Evolutionary conservation across 345 rosid genomes (phyloP), one percentile per base, ranked within the genome.

Genomic region (Pseudoturritis turrita): DNA sequence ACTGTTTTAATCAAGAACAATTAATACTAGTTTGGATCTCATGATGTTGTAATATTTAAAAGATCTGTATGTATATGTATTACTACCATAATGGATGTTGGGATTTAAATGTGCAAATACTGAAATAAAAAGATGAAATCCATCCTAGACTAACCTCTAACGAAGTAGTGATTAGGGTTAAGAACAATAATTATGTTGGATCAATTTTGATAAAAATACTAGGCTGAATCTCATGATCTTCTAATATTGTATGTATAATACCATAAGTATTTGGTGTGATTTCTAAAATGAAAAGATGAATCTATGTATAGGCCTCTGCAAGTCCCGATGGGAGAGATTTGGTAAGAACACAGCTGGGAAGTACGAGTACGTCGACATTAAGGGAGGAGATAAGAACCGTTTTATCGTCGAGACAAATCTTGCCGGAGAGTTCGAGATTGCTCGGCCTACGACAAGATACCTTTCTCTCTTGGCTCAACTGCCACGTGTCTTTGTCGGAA

Each of bases 251-350:
- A 15, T 22, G 8, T 65, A 7, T 23, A n/a, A 33, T 50, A 47
- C 23, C 39, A 52, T n/a, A 36, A 1, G 46, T 69, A 49, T 10
- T 11, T 15, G 12, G 22, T 19, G 39, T 2, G 60, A 33, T 2
- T 62, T 8, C 36, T 56, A 17, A 64, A 36, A 22, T 1, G 39
- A 52, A 19, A 36, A 25, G 2, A 25, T 3, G 1, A 29, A 43
- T 65, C 13, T 7, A 25, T 51, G 9, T 15, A 37, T 67, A 91
- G 96, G 98, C 36, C 84, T 95, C 1, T 94, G 97, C 97, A 88
- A 91, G 62, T 84, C 93, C 1, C 74, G 77, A 36, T 94, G 97
- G 98, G 95, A 87, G 77, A 91, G 68, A 76, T 69, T 75, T 14
- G 88, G 77, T 14, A 72, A 78, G 76, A 72, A 73, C 51, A 92